A percentile compares a stretch with the other conserved stretches of the same genome.
These are phyloP conservation scores for Usnea hakonensis DNA, from an alignment of 495 filamentous ascomycete genomes.

Conservation along the genomic window DNA sequence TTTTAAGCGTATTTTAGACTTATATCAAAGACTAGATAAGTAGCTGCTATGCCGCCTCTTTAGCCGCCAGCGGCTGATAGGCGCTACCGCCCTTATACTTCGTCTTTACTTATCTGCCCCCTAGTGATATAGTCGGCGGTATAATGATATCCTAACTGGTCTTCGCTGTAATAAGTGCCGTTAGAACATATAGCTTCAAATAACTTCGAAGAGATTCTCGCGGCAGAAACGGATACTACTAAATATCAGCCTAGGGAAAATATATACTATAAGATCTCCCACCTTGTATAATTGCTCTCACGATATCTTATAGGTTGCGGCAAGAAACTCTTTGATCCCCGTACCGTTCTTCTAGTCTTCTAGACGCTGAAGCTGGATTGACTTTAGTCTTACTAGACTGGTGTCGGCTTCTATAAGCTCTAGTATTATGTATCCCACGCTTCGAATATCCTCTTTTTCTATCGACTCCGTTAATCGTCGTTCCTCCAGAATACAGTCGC, in stretches of 20 bases:
- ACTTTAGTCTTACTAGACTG: not conserved
- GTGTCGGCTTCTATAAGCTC: conserved; percentile 9
- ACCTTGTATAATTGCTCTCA: conserved; percentile 12
- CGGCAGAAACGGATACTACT: conserved; percentile 7
- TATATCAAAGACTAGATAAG: too few relatives aligned
- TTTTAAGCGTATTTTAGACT: too few relatives aligned
- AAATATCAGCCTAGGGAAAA: not conserved
- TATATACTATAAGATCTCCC: not conserved
- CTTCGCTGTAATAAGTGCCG: conserved; percentile 1
- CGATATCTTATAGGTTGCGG: conserved; percentile 12
- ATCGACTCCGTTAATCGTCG: not conserved
- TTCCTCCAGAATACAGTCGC: not conserved
- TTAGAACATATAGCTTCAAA: conserved; percentile 6
- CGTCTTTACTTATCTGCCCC: too few relatives aligned
- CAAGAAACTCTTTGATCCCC: conserved; percentile 15
- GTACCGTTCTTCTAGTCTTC: not conserved
- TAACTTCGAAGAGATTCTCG: not conserved
- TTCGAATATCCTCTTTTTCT: not conserved
- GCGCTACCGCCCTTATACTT: too few relatives aligned
- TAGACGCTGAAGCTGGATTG: not conserved
- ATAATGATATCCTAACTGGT: not conserved
- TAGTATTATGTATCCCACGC: conserved; percentile 4
- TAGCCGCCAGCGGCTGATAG: too few relatives aligned
- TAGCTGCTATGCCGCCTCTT: too few relatives aligned
- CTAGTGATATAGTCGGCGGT: too few relatives aligned